phyloP scores from a whole-genome alignment of 2,329 filamentous ascomycete genomes.

The Penicillium sp. region DNA sequence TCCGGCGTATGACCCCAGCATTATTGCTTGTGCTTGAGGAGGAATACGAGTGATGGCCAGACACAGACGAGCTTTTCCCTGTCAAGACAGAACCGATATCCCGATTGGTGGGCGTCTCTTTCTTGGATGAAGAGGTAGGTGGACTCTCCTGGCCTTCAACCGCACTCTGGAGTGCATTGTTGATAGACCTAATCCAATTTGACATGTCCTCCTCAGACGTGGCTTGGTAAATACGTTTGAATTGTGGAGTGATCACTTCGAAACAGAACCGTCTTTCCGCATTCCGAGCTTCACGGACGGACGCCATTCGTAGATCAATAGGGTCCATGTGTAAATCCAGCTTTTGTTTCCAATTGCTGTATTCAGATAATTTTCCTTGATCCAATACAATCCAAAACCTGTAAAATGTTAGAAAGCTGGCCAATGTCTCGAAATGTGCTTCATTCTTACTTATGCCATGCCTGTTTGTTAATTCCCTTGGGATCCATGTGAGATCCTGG shows the following conservation, averaged over 20 bases:
- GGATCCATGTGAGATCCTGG: constrained; percentile 94
- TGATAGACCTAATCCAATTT: constrained; percentile 93
- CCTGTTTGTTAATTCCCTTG: constrained; percentile 91
- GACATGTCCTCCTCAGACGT: constrained; percentile 98
- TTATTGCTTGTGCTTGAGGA: constrained; percentile 44
- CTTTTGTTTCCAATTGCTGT: constrained; percentile 98
- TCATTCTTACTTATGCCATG: constrained; percentile 88
- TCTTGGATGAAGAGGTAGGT: constrained; percentile 45
- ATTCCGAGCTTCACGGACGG: constrained; percentile 91
- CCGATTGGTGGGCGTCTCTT: constrained; percentile 65
- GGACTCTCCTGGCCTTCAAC: constrained; percentile 73
- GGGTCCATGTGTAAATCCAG: constrained; percentile 97
- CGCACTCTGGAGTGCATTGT: constrained; percentile 93
- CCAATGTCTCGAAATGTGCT: not conserved
- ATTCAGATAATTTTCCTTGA: constrained; percentile 93
- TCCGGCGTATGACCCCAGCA: constrained; percentile 75
- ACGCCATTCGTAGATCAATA: constrained; percentile 94
- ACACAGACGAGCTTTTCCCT: constrained; percentile 73
- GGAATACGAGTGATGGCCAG: constrained; percentile 53
- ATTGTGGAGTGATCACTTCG: constrained; percentile 95
- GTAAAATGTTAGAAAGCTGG: constrained; percentile 1
- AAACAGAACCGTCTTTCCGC: constrained; percentile 96
- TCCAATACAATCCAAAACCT: constrained; percentile 99
- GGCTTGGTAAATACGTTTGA: constrained; percentile 93
- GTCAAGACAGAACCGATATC: constrained; percentile 93